Evolutionary conservation across 208 protist species (phyloP), one percentile per base, ranked within the genome.

Genomic region (Leishmania aethiopica): DNA sequence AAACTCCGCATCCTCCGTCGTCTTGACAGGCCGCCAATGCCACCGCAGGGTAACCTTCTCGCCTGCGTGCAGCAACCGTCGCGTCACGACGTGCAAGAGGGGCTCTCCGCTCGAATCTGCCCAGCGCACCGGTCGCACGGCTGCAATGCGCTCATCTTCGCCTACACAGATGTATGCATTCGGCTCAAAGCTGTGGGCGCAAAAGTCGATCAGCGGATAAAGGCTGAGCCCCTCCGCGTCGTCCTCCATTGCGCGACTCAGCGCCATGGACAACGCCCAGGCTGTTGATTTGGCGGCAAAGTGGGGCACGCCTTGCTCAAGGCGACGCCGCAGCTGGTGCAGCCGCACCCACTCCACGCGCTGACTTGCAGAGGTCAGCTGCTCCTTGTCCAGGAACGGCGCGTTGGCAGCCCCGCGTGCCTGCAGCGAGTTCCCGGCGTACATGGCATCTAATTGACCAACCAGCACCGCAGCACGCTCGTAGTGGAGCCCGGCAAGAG

Each of bases 171-270:
- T 40, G 70, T 60, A 35, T 15, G 92, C 79, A 80, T 95, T 96
- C 6, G 94, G 91, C 13, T 79, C 62, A 81, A 82, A 90, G 82
- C 88, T 94, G 84, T 96, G 94, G 11, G 87, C 72, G 86, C 89
- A 95, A 64, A 97, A 96, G 85, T 97, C 94, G 78, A 97, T 90
- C 35, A 97, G 79, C 64, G 94, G 94, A 71, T 92, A 92, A 62
- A 97, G 66, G 4, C 86, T 88, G 35, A 92, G 87, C 32, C 81
- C 88, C n/a, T 89, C 89, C 17, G 83, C 76, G 80, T 93, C 89
- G 81, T 92, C 84, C 22, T 89, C 81, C 69, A 96, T 80, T 28
- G 86, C 84, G 0, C 93, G 86, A 22, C 93, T 86, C 35, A 98
- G 87, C 71, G 84, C 93, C 92, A 96, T 96, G 5, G 93, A 96